These are phyloP conservation scores for Garcia nutans DNA, from an alignment of 345 rosid species.

Conservation along the genomic window DNA sequence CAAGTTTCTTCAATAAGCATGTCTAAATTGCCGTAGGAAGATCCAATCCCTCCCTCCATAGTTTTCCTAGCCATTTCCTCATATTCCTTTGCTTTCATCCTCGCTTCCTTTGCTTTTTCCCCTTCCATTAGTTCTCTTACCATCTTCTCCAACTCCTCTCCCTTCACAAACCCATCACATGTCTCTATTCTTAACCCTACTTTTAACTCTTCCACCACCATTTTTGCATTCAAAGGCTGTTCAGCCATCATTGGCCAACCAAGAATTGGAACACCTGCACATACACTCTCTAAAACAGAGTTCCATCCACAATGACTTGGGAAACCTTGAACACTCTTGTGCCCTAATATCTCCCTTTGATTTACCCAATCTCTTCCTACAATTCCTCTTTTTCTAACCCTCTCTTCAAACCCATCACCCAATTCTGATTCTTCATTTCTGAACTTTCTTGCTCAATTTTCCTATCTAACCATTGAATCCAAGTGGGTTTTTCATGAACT, in stretches of 20 bases:
- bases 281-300: constrained; percentile 64
- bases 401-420: constrained; percentile 47
- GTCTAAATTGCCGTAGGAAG: constrained; percentile 60
- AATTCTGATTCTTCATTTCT: constrained; percentile 37
- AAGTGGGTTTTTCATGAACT: constrained; percentile 33
- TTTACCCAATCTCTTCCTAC: constrained; percentile 72
- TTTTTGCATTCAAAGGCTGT: constrained; percentile 60
- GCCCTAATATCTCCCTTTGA: constrained; percentile 54
- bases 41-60: constrained; percentile 48
- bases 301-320: constrained; percentile 93
- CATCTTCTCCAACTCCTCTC: constrained; percentile 44
- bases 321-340: constrained; percentile 58
- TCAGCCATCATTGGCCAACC: constrained; percentile 87
- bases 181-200: constrained; percentile 59
- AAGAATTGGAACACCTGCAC: constrained; percentile 67
- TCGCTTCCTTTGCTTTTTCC: constrained; percentile 45
- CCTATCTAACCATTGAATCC: constrained; percentile 65
- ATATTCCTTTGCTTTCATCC: constrained; percentile 41
- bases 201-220: constrained; percentile 63
- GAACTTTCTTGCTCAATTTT: constrained; percentile 43
- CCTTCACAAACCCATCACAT: constrained; percentile 44
- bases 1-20: constrained; percentile 37
- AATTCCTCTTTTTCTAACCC: constrained; percentile 48
- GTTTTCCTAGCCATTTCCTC: constrained; percentile 52
- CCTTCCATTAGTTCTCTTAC: constrained; percentile 68